Percentiles rank a stretch among this genome's conserved stretches.
Evolutionary conservation across 176 grass and related monocot species (phyloP).

Genomic region (Paspalum notatum): DNA sequence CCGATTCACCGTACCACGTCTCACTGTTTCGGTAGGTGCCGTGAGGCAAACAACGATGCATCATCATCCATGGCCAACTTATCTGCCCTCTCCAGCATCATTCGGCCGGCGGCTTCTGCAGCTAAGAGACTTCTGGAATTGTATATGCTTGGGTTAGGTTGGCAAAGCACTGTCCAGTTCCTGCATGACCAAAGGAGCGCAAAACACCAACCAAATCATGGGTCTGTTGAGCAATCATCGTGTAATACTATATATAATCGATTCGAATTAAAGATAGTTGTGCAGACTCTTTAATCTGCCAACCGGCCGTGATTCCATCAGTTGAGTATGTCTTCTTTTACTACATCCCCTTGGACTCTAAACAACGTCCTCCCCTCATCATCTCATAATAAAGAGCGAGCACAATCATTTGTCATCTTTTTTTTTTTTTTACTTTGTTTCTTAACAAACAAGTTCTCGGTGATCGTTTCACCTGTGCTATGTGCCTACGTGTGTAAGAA

Average conservation of each 20-base stretch:
- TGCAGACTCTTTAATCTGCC: too few relatives aligned
- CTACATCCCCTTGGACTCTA: not conserved
- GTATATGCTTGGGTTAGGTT: not conserved
- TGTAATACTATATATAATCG: not conserved
- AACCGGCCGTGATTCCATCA: not conserved
- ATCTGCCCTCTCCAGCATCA: too few relatives aligned
- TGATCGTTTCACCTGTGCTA: not conserved
- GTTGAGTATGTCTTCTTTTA: not conserved
- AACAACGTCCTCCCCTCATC: too few relatives aligned
- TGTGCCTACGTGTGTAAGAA: not conserved
- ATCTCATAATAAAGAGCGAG: not conserved
- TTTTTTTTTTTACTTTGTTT: not conserved
- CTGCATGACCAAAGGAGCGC: not conserved
- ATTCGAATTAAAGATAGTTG: not conserved
- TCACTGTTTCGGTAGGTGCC: too few relatives aligned
- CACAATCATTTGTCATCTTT: not conserved
- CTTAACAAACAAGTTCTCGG: not conserved
- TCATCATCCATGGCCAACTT: too few relatives aligned
- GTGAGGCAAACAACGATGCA: too few relatives aligned
- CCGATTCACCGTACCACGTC: too few relatives aligned
- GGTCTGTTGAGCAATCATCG: not conserved
- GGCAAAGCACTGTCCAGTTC: not conserved
- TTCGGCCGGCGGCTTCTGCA: too few relatives aligned
- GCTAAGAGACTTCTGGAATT: not conserved
- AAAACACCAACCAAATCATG: constrained; percentile 9